Percentiles rank a stretch among this genome's conserved stretches.
phyloP scores from a whole-genome alignment of 306 rosid genomes.

The Prunus dulcis region DNA sequence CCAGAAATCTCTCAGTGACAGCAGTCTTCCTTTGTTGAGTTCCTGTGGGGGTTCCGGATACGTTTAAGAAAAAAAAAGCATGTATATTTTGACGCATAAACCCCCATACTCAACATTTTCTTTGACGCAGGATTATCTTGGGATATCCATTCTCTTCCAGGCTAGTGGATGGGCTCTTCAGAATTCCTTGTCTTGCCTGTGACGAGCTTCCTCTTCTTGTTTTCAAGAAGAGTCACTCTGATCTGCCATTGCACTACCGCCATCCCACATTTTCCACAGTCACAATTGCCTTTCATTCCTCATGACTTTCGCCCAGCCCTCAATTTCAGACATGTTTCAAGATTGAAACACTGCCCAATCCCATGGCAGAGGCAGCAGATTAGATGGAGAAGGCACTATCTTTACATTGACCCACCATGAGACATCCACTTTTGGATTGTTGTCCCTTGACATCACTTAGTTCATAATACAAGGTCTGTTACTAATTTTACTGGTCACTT shows the following conservation, averaged over 20 bases:
- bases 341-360: slow-evolving; percentile 75
- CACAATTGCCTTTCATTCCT: slow-evolving; percentile 71
- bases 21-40: slow-evolving; percentile 55
- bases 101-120: slow-evolving; percentile 99
- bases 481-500: slow-evolving; percentile 81
- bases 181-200: slow-evolving; percentile 64
- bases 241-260: slow-evolving; percentile 71
- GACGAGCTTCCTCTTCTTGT: slow-evolving; percentile 70
- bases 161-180: slow-evolving; percentile 86
- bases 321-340: slow-evolving; percentile 65
- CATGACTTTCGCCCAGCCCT: slow-evolving; percentile 80
- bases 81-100: slow-evolving; percentile 56
- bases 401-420: slow-evolving; percentile 83
- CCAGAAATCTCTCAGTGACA: slow-evolving; percentile 32
- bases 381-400: slow-evolving; percentile 78
- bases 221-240: slow-evolving; percentile 71
- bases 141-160: slow-evolving; percentile 84
- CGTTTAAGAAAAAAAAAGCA: slow-evolving; percentile 45
- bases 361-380: slow-evolving; percentile 77
- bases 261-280: slow-evolving; percentile 69
- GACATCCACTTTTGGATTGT: slow-evolving; percentile 91
- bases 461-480: slow-evolving; percentile 93
- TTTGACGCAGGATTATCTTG: slow-evolving; percentile 98
- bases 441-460: slow-evolving; percentile 91
- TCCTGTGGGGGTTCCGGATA: slow-evolving; percentile 65